phyloP scores from a whole-genome alignment of 163 green algal genomes.

The Picocystis sp. region DNA sequence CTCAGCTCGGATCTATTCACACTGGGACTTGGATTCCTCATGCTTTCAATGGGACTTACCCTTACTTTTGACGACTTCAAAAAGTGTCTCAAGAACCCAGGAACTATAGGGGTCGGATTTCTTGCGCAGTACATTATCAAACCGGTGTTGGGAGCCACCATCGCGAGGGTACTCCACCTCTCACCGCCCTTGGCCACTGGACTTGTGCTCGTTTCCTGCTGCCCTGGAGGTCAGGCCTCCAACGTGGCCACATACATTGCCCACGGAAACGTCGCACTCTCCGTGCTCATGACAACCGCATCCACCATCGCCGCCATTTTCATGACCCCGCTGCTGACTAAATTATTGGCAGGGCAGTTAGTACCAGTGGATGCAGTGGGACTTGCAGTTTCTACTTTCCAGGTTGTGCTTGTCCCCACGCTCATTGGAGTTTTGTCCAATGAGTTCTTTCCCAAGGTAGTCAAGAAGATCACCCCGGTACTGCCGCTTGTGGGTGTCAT shows the following conservation, averaged over 20 bases:
- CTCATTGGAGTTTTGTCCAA: conserved; percentile 45
- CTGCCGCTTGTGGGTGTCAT: conserved; percentile 41
- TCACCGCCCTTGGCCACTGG: conserved; percentile 16
- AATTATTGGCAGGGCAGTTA: conserved; percentile 12
- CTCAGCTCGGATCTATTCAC: conserved; percentile 53
- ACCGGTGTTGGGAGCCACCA: conserved; percentile 41
- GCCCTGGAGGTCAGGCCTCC: conserved; percentile 44
- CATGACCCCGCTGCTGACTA: conserved; percentile 21
- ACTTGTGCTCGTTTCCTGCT: conserved; percentile 68
- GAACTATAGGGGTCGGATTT: conserved; percentile 52
- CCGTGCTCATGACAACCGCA: conserved; percentile 19
- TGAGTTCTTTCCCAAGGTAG: conserved; percentile 31
- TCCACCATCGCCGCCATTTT: conserved; percentile 19
- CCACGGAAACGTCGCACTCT: conserved; percentile 17
- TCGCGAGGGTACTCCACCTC: conserved; percentile 22
- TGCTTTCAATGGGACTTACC: conserved; percentile 69
- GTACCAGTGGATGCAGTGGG: conserved; percentile 21
- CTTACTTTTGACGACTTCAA: conserved; percentile 62
- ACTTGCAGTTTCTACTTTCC: conserved; percentile 36
- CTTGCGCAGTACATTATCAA: conserved; percentile 54
- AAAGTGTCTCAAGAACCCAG: conserved; percentile 32
- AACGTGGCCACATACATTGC: conserved; percentile 23
- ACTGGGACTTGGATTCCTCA: conserved; percentile 46
- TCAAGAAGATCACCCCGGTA: conserved; percentile 31
- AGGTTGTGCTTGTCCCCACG: conserved; percentile 63